Conservation (phyloP, 2,329 filamentous ascomycete genomes). For the Penicillium sclerotigenum region DNA sequence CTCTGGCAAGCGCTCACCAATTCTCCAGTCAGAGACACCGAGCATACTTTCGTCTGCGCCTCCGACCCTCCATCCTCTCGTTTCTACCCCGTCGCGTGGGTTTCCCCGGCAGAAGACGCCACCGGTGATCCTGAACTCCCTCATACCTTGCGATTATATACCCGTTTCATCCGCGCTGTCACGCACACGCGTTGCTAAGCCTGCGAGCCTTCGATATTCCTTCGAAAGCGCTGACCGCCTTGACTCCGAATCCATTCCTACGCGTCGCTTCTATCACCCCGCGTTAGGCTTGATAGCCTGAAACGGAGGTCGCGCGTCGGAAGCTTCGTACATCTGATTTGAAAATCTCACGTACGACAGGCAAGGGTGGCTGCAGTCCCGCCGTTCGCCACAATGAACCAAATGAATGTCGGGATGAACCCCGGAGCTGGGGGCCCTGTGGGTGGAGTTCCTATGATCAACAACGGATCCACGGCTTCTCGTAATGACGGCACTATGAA, state of each 20-base stretch:
- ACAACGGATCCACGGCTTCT: constrained; percentile 48
- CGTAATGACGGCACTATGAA: constrained; percentile 42
- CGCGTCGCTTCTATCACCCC: constrained; percentile 21
- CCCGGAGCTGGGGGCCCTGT: constrained; percentile 54
- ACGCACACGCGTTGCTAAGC: constrained; percentile 3
- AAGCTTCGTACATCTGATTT: constrained; percentile 22
- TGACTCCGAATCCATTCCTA: constrained; percentile 11
- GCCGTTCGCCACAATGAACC: constrained; percentile 49
- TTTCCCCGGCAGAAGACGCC: constrained; percentile 12
- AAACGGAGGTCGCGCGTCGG: constrained; percentile 36
- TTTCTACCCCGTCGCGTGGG: constrained; percentile 21
- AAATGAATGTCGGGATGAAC: constrained; percentile 59
- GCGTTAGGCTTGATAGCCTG: constrained; percentile 28
- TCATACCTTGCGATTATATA: constrained; percentile 4
- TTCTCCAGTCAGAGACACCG: constrained; percentile 4
- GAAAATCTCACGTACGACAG: constrained; percentile 27
- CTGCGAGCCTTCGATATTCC: background rate
- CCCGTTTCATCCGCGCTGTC: constrained; percentile 2
- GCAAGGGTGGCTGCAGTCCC: constrained; percentile 36
- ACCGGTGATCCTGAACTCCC: constrained; percentile 3
- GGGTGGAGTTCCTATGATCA: constrained; percentile 57
- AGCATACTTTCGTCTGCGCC: constrained; percentile 13
- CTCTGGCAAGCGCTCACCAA: constrained; percentile 13
- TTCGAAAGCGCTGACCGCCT: constrained; percentile 21
- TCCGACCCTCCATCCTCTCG: constrained; percentile 12